Evolutionary conservation across 306 rosid species (phyloP), one percentile per base, ranked within the genome.

Genomic region (Pyrus bretschneideri): DNA sequence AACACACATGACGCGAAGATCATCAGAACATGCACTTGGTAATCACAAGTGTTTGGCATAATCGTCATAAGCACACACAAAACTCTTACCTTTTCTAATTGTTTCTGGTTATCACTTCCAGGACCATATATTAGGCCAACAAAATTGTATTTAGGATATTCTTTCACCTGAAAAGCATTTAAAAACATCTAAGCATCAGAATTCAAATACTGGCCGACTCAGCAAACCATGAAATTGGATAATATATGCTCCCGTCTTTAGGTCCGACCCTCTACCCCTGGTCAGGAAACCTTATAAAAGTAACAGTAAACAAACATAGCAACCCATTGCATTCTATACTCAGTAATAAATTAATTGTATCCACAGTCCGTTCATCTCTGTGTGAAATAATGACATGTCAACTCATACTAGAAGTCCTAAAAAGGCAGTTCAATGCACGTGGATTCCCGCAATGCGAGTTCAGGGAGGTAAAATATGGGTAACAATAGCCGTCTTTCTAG

Each of bases 21-120:
- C 27, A 73, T 72, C 59, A 64, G 65, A 58, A 30, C 69, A 78
- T 22, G 22, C 9, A 11, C 74, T 46, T 38, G 40, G 40, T 23
- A 72, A 6, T 38, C 22, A 73, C 45, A 19, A 54, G 75, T 23
- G 40, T 30, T 70, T 60, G 30, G 35, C 51, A 67, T 42, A 75
- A 30, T 11, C 35, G 5, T 11, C 78, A 51, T 35, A 13, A 57
- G 69, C 25, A 27, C 42, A 58, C 69, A 60, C 40, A 78, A 42
- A 61, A 77, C 80, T 62, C 82, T 85, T 78, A 92, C 99, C 92
- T 89, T 89, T 76, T 95, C 97, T 78, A 92, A 76, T 59, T 81
- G 96, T 88, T 87, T 42, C 45, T 42, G 45, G 12, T 42, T 42
- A 42, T 42, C 45, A 42, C 45, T 42, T 38, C 42, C 9, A 38